A percentile compares a stretch with the other conserved stretches of the same genome.
These are phyloP conservation scores for Serendipita vermifera DNA, from an alignment of 768 basidiomycete genomes.

Conservation along the genomic window DNA sequence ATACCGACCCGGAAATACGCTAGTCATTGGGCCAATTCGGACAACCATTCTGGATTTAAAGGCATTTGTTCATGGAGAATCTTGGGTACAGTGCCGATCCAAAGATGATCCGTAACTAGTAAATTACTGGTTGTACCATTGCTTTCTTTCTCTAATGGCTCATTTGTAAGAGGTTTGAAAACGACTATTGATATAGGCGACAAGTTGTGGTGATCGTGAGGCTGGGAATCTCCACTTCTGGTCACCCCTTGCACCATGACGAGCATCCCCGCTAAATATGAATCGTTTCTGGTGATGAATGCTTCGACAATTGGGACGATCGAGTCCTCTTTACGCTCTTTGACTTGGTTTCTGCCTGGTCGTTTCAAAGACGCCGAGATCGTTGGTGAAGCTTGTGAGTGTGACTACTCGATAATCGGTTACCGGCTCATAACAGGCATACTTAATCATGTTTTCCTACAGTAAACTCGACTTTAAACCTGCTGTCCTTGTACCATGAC, in stretches of 20 bases:
- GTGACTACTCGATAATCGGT: conserved; percentile 5
- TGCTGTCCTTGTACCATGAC: conserved; percentile 90
- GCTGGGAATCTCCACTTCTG: no score
- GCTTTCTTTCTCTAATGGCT: no score
- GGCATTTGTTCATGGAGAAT: no score
- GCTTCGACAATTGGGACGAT: conserved; percentile 74
- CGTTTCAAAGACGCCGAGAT: conserved; percentile 96
- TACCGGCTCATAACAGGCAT: not conserved
- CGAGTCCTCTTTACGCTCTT: conserved; percentile 75
- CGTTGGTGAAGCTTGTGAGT: conserved; percentile 87
- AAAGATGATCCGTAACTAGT: no score
- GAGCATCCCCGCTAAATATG: conserved; percentile 40
- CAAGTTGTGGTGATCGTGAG: no score
- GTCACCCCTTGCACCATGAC: not conserved
- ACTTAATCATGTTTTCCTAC: not conserved
- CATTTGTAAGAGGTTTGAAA: no score
- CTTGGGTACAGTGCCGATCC: no score
- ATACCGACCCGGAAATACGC: no score
- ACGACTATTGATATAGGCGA: no score
- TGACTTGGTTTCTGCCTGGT: conserved; percentile 93
- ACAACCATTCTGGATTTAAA: no score
- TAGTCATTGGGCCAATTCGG: no score
- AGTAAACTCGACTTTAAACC: conserved; percentile 42
- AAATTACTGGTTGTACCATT: no score
- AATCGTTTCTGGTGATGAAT: conserved; percentile 72